Percentiles rank a stretch among this genome's conserved stretches.
These are phyloP conservation scores for Schwanniomyces polymorphus DNA, from an alignment of 805 yeast genomes.

Conservation along the genomic window DNA sequence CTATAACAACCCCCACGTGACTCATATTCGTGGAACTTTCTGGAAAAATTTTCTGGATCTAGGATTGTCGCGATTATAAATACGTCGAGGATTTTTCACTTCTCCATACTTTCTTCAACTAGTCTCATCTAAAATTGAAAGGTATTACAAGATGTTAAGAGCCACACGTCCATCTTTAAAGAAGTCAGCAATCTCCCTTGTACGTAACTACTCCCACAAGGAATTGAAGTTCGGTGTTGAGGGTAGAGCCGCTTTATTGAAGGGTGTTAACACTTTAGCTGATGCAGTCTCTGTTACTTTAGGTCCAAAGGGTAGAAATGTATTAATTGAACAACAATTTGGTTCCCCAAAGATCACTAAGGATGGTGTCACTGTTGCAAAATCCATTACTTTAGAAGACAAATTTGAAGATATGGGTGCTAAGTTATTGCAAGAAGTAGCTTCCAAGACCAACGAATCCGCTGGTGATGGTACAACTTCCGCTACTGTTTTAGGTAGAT, in stretches of 20 bases:
- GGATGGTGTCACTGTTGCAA: slow-evolving; percentile 98
- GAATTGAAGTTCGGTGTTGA: slow-evolving; percentile 96
- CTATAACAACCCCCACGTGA: neutral
- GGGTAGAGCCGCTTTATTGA: slow-evolving; percentile 91
- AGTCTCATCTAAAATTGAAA: neutral
- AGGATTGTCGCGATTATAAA: slow-evolving; percentile 1
- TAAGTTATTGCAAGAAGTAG: slow-evolving; percentile 91
- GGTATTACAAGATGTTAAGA: slow-evolving; percentile 44
- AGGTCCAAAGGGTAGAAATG: slow-evolving; percentile 98
- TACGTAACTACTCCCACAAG: slow-evolving; percentile 70
- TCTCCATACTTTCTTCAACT: neutral
- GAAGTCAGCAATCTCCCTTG: slow-evolving; percentile 39
- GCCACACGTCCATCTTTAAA: slow-evolving; percentile 43
- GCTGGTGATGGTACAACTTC: slow-evolving; percentile 99
- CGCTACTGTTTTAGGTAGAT: slow-evolving; percentile 94
- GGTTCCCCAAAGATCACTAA: slow-evolving; percentile 98
- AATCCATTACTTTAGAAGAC: slow-evolving; percentile 76
- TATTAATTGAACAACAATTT: slow-evolving; percentile 91
- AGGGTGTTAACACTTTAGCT: slow-evolving; percentile 93
- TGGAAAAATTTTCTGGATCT: slow-evolving; percentile 8
- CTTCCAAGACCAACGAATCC: slow-evolving; percentile 92
- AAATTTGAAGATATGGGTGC: slow-evolving; percentile 97
- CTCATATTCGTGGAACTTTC: slow-evolving; percentile 6
- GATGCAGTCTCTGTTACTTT: slow-evolving; percentile 95
- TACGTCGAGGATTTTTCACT: slow-evolving; percentile 2